Evolutionary conservation across 176 grass and related monocot genomes (phyloP).

Genomic region (Pharus latifolius): DNA sequence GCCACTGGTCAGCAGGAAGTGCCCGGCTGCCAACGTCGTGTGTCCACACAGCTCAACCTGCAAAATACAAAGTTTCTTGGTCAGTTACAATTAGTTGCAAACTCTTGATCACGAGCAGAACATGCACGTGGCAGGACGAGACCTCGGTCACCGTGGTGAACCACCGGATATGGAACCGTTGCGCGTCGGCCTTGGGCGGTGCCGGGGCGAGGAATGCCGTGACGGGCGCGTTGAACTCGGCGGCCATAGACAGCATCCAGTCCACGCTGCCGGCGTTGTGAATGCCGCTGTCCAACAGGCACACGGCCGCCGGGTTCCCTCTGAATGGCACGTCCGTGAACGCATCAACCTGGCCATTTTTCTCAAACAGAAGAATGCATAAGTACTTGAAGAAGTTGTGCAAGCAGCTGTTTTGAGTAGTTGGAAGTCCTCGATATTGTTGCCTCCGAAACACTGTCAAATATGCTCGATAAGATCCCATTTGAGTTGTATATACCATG

Average conservation of each 20-base stretch:
- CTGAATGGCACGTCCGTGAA: slow-evolving; percentile 34
- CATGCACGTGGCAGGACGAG: no score
- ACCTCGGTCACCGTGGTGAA: slow-evolving; percentile 39
- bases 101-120: no score
- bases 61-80: no score
- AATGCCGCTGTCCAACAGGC: slow-evolving; percentile 8
- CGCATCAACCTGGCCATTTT: slow-evolving; percentile 41
- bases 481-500: no score
- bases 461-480: no score
- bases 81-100: no score
- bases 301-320: slow-evolving; percentile 49
- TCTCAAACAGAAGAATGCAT: no score
- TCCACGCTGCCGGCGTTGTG: background rate
- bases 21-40: slow-evolving; percentile 38
- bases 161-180: slow-evolving; percentile 28
- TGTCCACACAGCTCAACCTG: slow-evolving; percentile 47
- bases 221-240: slow-evolving; percentile 37
- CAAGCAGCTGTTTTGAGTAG: no score
- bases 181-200: background rate
- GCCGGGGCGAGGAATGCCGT: slow-evolving; percentile 16
- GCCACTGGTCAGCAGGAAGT: slow-evolving; percentile 33
- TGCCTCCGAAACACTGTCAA: no score
- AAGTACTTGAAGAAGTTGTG: no score
- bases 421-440: no score
- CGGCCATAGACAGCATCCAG: slow-evolving; percentile 46